Evolutionary conservation across 2,329 filamentous ascomycete species (phyloP).

Genomic region (Xylariales sp.): DNA sequence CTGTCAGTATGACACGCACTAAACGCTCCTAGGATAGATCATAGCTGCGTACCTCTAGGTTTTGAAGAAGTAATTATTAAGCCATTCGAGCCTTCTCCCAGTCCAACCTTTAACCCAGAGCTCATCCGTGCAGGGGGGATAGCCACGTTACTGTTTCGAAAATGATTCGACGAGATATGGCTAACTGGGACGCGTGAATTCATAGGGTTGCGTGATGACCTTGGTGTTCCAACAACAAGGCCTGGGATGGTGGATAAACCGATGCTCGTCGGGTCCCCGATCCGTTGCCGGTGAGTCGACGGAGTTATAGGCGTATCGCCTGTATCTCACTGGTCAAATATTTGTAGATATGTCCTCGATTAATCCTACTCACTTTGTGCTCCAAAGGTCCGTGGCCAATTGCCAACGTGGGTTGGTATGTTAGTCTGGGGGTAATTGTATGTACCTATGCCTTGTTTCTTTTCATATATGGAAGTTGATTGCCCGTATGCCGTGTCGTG

Average conservation of each 20-base stretch:
- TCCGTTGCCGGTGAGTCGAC: constrained; percentile 50
- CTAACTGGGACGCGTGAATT: constrained; percentile 38
- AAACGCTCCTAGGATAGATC: not conserved
- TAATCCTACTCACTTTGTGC: constrained; percentile 28
- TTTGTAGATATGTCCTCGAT: not conserved
- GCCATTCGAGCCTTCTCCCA: constrained; percentile 35
- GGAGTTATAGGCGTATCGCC: constrained; percentile 51
- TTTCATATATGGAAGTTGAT: constrained; percentile 24
- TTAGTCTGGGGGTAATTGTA: constrained; percentile 28
- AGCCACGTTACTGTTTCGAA: constrained; percentile 34
- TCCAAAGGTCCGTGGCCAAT: constrained; percentile 35
- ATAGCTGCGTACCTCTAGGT: constrained; percentile 41
- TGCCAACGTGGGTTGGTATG: constrained; percentile 21
- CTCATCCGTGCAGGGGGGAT: constrained; percentile 46
- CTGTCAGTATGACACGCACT: constrained; percentile 27
- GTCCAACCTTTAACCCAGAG: constrained; percentile 48
- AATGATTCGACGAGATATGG: constrained; percentile 34
- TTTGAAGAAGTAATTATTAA: constrained; percentile 38
- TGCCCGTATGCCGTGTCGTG: constrained; percentile 29
- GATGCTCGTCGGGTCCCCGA: constrained; percentile 42
- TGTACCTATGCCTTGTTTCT: constrained; percentile 12
- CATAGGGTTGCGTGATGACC: constrained; percentile 38
- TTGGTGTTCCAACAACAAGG: constrained; percentile 48
- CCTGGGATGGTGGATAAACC: constrained; percentile 50
- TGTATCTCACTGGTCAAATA: constrained; percentile 34